Evolutionary conservation across 345 rosid genomes (phyloP).

Genomic region (Psidium friedrichsthalianum): DNA sequence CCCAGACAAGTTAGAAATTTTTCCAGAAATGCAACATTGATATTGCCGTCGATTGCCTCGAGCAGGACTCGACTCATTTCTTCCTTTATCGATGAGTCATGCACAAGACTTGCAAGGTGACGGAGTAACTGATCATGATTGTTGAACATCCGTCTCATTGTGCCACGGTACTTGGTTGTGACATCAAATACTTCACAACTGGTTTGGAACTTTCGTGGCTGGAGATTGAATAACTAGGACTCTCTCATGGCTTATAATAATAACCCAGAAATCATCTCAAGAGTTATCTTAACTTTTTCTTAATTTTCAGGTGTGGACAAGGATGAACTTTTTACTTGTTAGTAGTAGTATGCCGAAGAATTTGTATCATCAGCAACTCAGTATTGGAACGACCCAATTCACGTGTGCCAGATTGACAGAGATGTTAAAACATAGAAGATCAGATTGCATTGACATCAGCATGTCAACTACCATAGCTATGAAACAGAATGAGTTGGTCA

Average conservation of each 20-base stretch:
- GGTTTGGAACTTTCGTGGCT: not conserved
- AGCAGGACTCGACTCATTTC: not conserved
- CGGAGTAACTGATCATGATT: not conserved
- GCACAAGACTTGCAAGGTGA: not conserved
- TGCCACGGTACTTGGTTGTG: too few species aligned
- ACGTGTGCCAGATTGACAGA: not conserved
- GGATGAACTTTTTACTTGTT: not conserved
- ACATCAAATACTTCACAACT: not conserved
- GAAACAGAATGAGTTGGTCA: not conserved
- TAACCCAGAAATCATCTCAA: not conserved
- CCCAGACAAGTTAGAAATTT: not conserved
- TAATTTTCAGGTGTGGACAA: rapidly evolving
- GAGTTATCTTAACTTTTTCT: not conserved
- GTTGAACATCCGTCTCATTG: not conserved
- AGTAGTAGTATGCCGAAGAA: not conserved
- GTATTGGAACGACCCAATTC: not conserved
- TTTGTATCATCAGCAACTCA: not conserved
- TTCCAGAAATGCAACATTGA: not conserved
- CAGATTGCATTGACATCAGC: not conserved
- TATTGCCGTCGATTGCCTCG: not conserved
- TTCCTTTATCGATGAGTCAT: not conserved
- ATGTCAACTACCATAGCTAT: not conserved
- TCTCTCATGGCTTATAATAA: not conserved
- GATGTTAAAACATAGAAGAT: not conserved
- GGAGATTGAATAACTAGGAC: not conserved